These are phyloP conservation scores for Cyclostephanos invisitatus DNA, from an alignment of 108 stramenopile genomes.

Conservation along the genomic window DNA sequence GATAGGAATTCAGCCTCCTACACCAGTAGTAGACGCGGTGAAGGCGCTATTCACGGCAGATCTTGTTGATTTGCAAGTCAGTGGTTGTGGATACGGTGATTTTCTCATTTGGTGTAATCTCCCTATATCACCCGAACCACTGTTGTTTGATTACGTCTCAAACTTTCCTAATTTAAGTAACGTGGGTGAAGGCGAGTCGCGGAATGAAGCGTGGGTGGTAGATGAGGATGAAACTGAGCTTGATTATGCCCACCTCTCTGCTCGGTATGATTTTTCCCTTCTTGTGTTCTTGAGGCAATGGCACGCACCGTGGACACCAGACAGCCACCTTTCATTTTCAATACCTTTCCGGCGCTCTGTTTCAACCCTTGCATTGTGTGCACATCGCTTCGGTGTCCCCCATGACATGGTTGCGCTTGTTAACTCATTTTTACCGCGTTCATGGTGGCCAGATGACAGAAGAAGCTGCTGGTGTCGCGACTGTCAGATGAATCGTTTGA, in stretches of 20 bases:
- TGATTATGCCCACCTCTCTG: slow-evolving; percentile 20
- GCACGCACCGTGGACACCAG: slow-evolving; percentile 54
- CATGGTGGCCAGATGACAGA: slow-evolving; percentile 57
- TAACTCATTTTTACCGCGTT: slow-evolving; percentile 46
- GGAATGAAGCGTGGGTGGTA: slow-evolving; percentile 22
- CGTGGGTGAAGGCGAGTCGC: slow-evolving; percentile 30
- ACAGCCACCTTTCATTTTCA: slow-evolving; percentile 47
- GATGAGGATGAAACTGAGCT: slow-evolving; percentile 38
- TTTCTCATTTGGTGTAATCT: slow-evolving; percentile 50
- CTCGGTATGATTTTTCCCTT: slow-evolving; percentile 52
- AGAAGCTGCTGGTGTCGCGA: slow-evolving; percentile 46
- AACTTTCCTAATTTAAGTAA: slow-evolving; percentile 24
- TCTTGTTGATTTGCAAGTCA: slow-evolving; percentile 50
- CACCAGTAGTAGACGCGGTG: slow-evolving; percentile 48
- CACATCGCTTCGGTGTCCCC: slow-evolving; percentile 49
- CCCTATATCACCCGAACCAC: slow-evolving; percentile 31
- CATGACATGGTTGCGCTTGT: slow-evolving; percentile 42
- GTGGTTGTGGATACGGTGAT: slow-evolving; percentile 60
- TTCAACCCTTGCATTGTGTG: slow-evolving; percentile 38
- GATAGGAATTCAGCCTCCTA: slow-evolving; percentile 34
- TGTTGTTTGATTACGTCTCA: slow-evolving; percentile 31
- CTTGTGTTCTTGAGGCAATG: slow-evolving; percentile 46
- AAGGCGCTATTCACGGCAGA: slow-evolving; percentile 50
- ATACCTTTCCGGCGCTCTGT: slow-evolving; percentile 35
- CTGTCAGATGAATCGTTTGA: slow-evolving; percentile 34